Base-by-base conservation (phyloP, 2,329 filamentous ascomycete genomes). In the Cladophialophora immunda region DNA sequence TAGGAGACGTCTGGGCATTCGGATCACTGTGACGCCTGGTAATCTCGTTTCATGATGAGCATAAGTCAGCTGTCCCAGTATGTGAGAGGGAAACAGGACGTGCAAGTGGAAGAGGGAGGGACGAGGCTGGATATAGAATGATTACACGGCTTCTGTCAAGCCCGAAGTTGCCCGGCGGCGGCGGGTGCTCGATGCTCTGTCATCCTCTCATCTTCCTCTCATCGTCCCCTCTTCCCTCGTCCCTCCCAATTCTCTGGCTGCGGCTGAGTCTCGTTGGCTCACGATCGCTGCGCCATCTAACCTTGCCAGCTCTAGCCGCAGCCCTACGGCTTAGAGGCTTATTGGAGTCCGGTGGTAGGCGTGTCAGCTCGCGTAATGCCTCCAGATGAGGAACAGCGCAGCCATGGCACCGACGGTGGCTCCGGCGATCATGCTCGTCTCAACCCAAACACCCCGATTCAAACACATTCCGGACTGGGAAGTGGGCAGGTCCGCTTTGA, bases 341-440 rank as follows among this genome's bases (percentile, higher is more conserved):
- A 57, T n/a, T n/a, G n/a, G n/a, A n/a, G n/a, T n/a, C n/a, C n/a
- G n/a, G n/a, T n/a, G n/a, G n/a, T n/a, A n/a, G n/a, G n/a, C n/a
- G 38, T 41, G 66, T 68, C 58, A 65, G 53, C 62, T 68, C 66
- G 66, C 59, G 66, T 68, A 68, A 68, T 62, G 62, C 34, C 29
- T 58, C 66, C 54, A 7, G 29, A 65, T 54, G 29, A 30, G 58
- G 62, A 34, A 55, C 56, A 65, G 62, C 22, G 22, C n/a, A 15
- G 1, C 25, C 47, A 34, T 34, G 32, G 32, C 32, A 9, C 6
- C 13, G 13, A 9, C 11, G 9, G 32, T 41, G 19, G 30, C 15
- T n/a, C 7, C 15, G 22, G 4, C 19, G 27, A 53, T 13, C 27
- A 30, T 27, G 1, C n/a, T n/a, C 7, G 22, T 7, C 7, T 13